phyloP scores from a whole-genome alignment of 2,329 filamentous ascomycete genomes.

The Colletotrichum sp. region DNA sequence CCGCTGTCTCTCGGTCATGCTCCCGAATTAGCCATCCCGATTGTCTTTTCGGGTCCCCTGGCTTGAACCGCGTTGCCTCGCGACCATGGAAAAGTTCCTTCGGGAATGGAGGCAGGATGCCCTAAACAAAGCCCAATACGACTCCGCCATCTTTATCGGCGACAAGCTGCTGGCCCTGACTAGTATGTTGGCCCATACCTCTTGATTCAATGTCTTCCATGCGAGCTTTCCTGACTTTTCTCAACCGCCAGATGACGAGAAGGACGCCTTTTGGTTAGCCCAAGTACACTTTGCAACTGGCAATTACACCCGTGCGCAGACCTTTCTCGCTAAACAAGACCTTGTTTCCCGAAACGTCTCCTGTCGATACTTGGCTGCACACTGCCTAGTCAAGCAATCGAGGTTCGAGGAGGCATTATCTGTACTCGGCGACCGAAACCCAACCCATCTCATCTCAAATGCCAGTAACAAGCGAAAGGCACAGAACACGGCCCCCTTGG shows the following conservation, averaged over 20 bases:
- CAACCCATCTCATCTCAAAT: slow-evolving; percentile 81
- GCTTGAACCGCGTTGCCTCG: background rate
- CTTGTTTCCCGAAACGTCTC: slow-evolving; percentile 82
- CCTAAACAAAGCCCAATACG: slow-evolving; percentile 93
- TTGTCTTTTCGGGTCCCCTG: background rate
- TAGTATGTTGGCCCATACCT: slow-evolving; percentile 58
- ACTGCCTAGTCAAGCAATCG: slow-evolving; percentile 92
- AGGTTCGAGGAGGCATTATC: slow-evolving; percentile 87
- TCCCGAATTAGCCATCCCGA: background rate
- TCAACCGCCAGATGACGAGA: slow-evolving; percentile 75
- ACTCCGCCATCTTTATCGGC: slow-evolving; percentile 94
- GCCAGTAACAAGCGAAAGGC: slow-evolving; percentile 71
- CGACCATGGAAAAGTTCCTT: slow-evolving; percentile 86
- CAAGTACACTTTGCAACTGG: slow-evolving; percentile 96
- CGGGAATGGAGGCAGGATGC: slow-evolving; percentile 95
- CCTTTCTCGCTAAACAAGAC: slow-evolving; percentile 84
- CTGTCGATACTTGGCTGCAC: slow-evolving; percentile 89
- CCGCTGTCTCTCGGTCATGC: background rate
- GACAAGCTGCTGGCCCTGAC: slow-evolving; percentile 96
- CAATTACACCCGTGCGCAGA: slow-evolving; percentile 91
- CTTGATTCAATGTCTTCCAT: background rate
- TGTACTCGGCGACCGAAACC: slow-evolving; percentile 90
- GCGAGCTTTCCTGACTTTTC: background rate
- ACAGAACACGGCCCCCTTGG: slow-evolving; percentile 65
- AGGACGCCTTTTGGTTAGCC: slow-evolving; percentile 97